These are phyloP conservation scores for Cyathus striatus DNA, from an alignment of 768 basidiomycete species.

Conservation along the genomic window DNA sequence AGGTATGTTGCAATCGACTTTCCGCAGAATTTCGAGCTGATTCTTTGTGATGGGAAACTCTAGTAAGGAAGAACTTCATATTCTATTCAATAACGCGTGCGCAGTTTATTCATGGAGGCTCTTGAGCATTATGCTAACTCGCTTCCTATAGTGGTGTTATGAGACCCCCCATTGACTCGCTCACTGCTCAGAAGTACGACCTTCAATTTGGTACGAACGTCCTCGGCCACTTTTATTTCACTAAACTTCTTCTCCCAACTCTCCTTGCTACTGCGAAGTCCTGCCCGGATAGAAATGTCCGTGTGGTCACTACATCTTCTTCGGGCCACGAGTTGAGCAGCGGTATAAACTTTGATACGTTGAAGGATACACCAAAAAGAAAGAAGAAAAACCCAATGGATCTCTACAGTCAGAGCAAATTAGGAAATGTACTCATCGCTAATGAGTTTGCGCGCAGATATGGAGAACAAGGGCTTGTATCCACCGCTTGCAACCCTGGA, in stretches of 20 bases:
- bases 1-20: no score
- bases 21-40: no score
- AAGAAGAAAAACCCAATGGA: slow-evolving; percentile 9
- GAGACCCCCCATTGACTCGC: neutral
- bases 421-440: slow-evolving; percentile 38
- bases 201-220: slow-evolving; percentile 56
- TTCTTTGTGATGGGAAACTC: no score
- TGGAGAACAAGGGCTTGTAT: slow-evolving; percentile 40
- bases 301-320: slow-evolving; percentile 45
- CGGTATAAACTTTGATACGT: slow-evolving; percentile 32
- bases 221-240: slow-evolving; percentile 46
- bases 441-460: slow-evolving; percentile 43
- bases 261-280: slow-evolving; percentile 33
- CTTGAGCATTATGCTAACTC: neutral
- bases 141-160: neutral
- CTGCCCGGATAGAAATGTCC: slow-evolving; percentile 34
- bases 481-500: slow-evolving; percentile 42
- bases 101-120: neutral
- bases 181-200: slow-evolving; percentile 38
- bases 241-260: slow-evolving; percentile 43
- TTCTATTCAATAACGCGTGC: neutral
- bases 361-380: slow-evolving; percentile 28
- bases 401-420: slow-evolving; percentile 37
- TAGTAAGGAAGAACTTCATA: neutral
- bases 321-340: slow-evolving; percentile 24